Percentiles rank a stretch among this genome's conserved stretches.
Conservation (phyloP, 2,329 filamentous ascomycete species). For the Scytalidium lignicola region DNA sequence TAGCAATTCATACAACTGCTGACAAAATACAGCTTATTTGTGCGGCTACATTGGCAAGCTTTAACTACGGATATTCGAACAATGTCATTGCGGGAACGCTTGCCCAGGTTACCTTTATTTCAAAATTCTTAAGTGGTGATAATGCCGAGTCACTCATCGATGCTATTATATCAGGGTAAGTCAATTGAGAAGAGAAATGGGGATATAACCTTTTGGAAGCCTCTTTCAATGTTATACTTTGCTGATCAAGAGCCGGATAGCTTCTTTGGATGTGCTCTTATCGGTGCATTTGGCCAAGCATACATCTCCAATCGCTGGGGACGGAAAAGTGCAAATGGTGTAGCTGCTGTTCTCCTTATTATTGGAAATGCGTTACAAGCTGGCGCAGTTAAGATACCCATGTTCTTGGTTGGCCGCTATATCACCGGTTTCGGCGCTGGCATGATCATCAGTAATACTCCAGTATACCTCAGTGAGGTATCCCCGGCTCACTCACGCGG, state of each 20-base stretch:
- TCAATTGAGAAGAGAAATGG: background rate
- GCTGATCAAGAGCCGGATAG: constrained; percentile 4
- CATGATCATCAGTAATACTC: constrained; percentile 12
- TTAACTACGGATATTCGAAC: constrained; percentile 25
- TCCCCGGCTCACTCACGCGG: constrained; percentile 24
- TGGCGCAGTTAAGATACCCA: constrained; percentile 10
- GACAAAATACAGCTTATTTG: constrained; percentile 6
- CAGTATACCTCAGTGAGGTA: constrained; percentile 23
- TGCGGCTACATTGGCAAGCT: constrained; percentile 22
- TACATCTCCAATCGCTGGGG: constrained; percentile 18
- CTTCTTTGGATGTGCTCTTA: constrained; percentile 19
- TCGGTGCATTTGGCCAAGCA: constrained; percentile 19
- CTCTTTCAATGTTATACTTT: too few relatives aligned
- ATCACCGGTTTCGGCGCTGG: constrained; percentile 11
- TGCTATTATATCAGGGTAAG: constrained; percentile 17
- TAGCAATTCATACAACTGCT: too few relatives aligned
- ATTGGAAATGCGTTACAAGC: constrained; percentile 14
- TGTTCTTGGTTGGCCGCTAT: constrained; percentile 9
- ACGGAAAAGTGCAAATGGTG: constrained; percentile 14
- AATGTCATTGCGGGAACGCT: constrained; percentile 26
- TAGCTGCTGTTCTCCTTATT: constrained; percentile 12
- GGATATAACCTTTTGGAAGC: too few relatives aligned
- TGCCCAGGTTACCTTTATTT: constrained; percentile 24
- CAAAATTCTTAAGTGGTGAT: constrained; percentile 16
- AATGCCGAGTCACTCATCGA: constrained; percentile 14